Base-by-base conservation (phyloP, 495 filamentous ascomycete species). In the Sphaerosporella brunnea region DNA sequence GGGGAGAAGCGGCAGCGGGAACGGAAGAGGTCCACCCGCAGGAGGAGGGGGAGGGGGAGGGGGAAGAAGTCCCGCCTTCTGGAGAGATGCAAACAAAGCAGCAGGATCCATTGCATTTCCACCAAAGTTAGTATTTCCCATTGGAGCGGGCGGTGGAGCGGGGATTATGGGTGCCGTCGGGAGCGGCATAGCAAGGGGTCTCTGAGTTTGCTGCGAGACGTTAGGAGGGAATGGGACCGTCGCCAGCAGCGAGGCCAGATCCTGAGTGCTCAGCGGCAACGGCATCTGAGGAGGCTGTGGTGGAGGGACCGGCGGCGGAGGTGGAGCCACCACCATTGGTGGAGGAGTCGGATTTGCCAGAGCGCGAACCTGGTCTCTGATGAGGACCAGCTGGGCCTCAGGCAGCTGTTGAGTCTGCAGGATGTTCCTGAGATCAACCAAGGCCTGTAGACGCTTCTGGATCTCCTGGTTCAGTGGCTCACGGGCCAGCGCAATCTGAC, bases 351-450 rank as follows among this genome's bases (percentile, higher is more conserved):
- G 71, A 64, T 72, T 68, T 52, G 72, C 70, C 54, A 93, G 72
- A 53, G 75, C 73, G 54, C 77, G 71, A 54, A 95, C 74, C 69
- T 84, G 79, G 55, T 84, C 75, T 61, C 78, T 77, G 55, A 93
- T 77, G 59, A 78, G 69, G 62, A 75, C 76, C 53, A 94, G 69
- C 66, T 92, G 78, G 53, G 85, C 76, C 59, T 75, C 78, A 38
- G 81, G 75, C 56, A 93, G 72, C 55, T 84, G 73, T 59, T 83
- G 82, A 52, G 69, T 77, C 58, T 80, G 72, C 64, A 96, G 66
- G 57, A 93, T 77, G 38, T 63, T 73, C 65, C 94, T 80, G 51
- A 96, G 72, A 63, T 88, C 84, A 63, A 92, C 65, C 53, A 96
- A 71, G 16, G 87, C 84, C 63, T 87, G 81, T 58, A 96, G 64